Evolutionary conservation across 2,329 filamentous ascomycete species (phyloP).

Genomic region (Aspergillus persii): DNA sequence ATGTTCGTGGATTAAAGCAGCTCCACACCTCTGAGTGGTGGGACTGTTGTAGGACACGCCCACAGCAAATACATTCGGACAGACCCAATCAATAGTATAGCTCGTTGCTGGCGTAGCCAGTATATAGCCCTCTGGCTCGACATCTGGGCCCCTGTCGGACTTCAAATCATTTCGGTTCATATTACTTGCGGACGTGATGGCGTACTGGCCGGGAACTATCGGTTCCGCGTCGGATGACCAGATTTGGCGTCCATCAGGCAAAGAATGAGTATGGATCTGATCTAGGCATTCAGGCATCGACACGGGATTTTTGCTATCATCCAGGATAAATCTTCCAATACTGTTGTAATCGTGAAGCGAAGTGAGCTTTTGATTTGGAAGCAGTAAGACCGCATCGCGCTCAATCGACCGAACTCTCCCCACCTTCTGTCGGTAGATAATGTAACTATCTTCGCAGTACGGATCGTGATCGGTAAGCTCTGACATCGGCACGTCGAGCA

Average conservation of each 20-base stretch:
- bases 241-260: slow-evolving; percentile 6
- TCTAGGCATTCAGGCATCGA: slow-evolving; percentile 12
- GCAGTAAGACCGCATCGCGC: slow-evolving; percentile 50
- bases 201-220: slow-evolving; percentile 41
- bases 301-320: slow-evolving; percentile 21
- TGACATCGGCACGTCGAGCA: slow-evolving; percentile 43
- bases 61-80: slow-evolving; percentile 35
- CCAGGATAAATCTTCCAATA: slow-evolving; percentile 37
- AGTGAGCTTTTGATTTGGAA: slow-evolving; percentile 55
- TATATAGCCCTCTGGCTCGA: slow-evolving; percentile 53
- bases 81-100: slow-evolving; percentile 54
- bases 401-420: slow-evolving; percentile 52
- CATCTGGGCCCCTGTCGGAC: slow-evolving; percentile 50
- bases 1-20: slow-evolving; percentile 16
- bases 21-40: slow-evolving; percentile 17
- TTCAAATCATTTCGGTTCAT: slow-evolving; percentile 54
- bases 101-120: slow-evolving; percentile 48
- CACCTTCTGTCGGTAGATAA: slow-evolving; percentile 57
- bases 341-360: slow-evolving; percentile 49
- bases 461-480: slow-evolving; percentile 48
- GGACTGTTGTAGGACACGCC: slow-evolving; percentile 18
- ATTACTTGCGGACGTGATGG: slow-evolving; percentile 52
- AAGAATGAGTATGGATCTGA: slow-evolving; percentile 1
- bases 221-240: slow-evolving; percentile 10
- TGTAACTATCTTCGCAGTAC: slow-evolving; percentile 50